Evolutionary conservation across 305 asterid genomes (phyloP).

Genomic region (Fraxinus latifolia): DNA sequence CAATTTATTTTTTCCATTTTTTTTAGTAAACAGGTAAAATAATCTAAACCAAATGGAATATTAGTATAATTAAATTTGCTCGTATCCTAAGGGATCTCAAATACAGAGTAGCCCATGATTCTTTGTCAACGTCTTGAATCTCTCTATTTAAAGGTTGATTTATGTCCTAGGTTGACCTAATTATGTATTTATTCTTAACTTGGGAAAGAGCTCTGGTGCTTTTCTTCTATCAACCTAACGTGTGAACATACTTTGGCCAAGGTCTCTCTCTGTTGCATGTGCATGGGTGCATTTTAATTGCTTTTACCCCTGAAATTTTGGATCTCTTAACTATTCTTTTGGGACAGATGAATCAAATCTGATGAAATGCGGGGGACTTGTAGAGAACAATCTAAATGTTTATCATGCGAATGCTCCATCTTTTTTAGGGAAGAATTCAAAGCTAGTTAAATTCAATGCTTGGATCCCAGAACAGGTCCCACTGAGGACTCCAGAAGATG

Average conservation of each 20-base stretch:
- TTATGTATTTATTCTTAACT: neutral
- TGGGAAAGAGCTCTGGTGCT: neutral
- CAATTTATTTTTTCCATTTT: neutral
- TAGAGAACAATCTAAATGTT: constrained; percentile 28
- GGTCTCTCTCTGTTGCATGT: neutral
- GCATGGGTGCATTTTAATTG: neutral
- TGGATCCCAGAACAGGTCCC: constrained; percentile 22
- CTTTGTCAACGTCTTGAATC: neutral
- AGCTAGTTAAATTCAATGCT: constrained; percentile 23
- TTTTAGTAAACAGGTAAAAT: neutral
- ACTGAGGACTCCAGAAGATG: constrained; percentile 19
- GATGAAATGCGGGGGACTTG: constrained; percentile 16
- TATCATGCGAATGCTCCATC: constrained; percentile 26
- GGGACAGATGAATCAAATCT: constrained; percentile 25
- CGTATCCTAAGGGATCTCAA: neutral
- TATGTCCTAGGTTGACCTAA: constrained; percentile 10
- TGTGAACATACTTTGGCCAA: neutral
- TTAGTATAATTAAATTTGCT: neutral
- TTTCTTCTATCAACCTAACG: constrained; percentile 1
- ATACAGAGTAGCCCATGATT: neutral
- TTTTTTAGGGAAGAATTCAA: constrained; percentile 15
- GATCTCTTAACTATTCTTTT: constrained; percentile 9
- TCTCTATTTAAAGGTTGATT: neutral
- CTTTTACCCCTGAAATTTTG: neutral
- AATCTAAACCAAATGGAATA: neutral